These are phyloP conservation scores for Pichia insulana DNA, from an alignment of 805 yeast species.

Conservation along the genomic window DNA sequence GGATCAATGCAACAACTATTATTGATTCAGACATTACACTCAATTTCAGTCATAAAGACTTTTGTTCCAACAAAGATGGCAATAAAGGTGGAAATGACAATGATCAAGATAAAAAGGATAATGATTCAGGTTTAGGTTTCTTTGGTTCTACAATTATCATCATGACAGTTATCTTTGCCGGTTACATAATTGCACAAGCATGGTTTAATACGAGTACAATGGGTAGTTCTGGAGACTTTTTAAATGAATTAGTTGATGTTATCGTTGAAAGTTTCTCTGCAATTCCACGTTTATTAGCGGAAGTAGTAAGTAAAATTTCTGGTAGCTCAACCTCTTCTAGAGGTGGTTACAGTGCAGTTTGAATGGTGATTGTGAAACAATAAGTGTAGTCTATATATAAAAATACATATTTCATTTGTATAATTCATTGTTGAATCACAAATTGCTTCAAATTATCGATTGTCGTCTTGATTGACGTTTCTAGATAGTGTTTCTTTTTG, in stretches of 20 bases:
- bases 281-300: constrained; percentile 57
- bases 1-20: constrained; percentile 1
- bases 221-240: constrained; percentile 59
- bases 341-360: constrained; percentile 93
- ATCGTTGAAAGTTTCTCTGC: constrained; percentile 47
- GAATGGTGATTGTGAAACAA: too few species aligned
- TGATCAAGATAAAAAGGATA: constrained; percentile 20
- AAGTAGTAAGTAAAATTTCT: constrained; percentile 57
- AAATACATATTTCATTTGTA: neutral
- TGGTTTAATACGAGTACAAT: constrained; percentile 63
- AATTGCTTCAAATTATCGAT: constrained; percentile 48
- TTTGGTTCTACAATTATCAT: constrained; percentile 76
- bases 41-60: constrained; percentile 17
- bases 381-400: too few species aligned
- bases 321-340: constrained; percentile 45
- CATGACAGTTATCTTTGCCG: constrained; percentile 57
- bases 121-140: constrained; percentile 57
- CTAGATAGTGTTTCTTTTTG: constrained; percentile 65
- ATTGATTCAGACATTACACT: constrained; percentile 3
- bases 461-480: constrained; percentile 71
- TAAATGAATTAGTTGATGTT: constrained; percentile 66
- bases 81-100: constrained; percentile 21
- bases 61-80: constrained; percentile 7
- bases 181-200: constrained; percentile 64
- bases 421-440: neutral